These are phyloP conservation scores for Talaromyces sp. DNA, from an alignment of 2,329 filamentous ascomycete species.

Conservation along the genomic window DNA sequence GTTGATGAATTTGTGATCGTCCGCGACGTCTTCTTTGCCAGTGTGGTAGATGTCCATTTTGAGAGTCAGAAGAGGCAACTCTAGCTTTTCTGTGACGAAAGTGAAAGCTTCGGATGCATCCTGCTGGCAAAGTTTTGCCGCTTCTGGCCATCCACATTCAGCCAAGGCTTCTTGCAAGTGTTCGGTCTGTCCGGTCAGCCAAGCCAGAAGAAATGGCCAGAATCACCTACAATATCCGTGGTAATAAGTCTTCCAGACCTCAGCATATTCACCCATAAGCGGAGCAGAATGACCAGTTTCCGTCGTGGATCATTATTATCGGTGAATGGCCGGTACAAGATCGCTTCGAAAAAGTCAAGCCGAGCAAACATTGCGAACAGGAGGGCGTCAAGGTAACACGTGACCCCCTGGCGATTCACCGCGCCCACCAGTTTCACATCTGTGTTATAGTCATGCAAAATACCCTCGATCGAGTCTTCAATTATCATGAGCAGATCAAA, in stretches of 20 bases:
- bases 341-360: slow-evolving; percentile 85
- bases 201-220: not conserved
- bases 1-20: slow-evolving; percentile 93
- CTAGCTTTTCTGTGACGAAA: slow-evolving; percentile 86
- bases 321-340: slow-evolving; percentile 74
- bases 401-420: slow-evolving; percentile 78
- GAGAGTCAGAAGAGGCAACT: slow-evolving; percentile 79
- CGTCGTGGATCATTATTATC: slow-evolving; percentile 60
- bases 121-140: slow-evolving; percentile 73
- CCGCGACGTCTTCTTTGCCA: slow-evolving; percentile 73
- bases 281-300: slow-evolving; percentile 70
- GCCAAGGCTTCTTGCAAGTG: slow-evolving; percentile 77
- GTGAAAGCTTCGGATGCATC: slow-evolving; percentile 94
- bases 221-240: slow-evolving; percentile 65
- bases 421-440: slow-evolving; percentile 73
- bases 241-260: slow-evolving; percentile 80
- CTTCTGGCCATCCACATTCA: slow-evolving; percentile 85
- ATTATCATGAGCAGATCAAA: slow-evolving; percentile 73
- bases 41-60: slow-evolving; percentile 95
- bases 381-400: slow-evolving; percentile 89
- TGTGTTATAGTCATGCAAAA: slow-evolving; percentile 71
- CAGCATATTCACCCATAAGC: slow-evolving; percentile 91
- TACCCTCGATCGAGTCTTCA: slow-evolving; percentile 75
- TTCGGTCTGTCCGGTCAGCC: slow-evolving; percentile 57
- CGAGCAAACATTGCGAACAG: slow-evolving; percentile 95